phyloP scores from a whole-genome alignment of 2,329 filamentous ascomycete genomes.

The Graphilbum ipis-grandicollis region DNA sequence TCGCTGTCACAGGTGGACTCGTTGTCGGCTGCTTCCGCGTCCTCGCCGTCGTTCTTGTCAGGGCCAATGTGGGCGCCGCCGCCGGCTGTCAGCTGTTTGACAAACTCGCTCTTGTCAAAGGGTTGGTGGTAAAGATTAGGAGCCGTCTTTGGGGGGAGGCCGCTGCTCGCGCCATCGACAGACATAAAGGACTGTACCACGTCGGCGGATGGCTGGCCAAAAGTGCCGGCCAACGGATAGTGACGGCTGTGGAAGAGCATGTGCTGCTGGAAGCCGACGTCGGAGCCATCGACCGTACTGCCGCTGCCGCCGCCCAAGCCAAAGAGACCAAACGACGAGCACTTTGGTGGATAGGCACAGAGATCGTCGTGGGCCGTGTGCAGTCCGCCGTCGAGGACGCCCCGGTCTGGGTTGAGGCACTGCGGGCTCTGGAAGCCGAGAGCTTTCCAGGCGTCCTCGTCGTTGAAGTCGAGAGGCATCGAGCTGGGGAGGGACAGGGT shows the following conservation, averaged over 20 bases:
- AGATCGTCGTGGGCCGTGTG: conserved; percentile 9
- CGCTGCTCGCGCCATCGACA: neutral
- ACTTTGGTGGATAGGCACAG: conserved; percentile 8
- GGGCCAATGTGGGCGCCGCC: neutral
- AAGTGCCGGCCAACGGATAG: too few relatives aligned
- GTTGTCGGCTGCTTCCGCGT: conserved; percentile 1
- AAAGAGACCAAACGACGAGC: conserved; percentile 3
- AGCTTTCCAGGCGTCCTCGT: conserved; percentile 7
- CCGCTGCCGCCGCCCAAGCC: conserved; percentile 1
- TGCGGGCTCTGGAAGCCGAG: conserved; percentile 8
- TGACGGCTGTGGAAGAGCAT: conserved; percentile 9
- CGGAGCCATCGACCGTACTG: too few relatives aligned
- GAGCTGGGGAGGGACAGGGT: neutral
- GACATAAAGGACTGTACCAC: too few relatives aligned
- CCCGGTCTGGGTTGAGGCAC: conserved; percentile 5
- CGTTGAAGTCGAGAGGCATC: neutral
- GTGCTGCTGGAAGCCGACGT: conserved; percentile 1
- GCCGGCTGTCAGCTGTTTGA: conserved; percentile 7
- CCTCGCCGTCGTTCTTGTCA: neutral
- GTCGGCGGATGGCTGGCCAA: too few relatives aligned
- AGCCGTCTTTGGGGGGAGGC: neutral
- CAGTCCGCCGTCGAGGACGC: conserved; percentile 3
- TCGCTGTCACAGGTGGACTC: conserved; percentile 9
- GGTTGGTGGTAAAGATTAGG: too few relatives aligned
- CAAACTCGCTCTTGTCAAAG: conserved; percentile 3